These are phyloP conservation scores for Tuber brumale DNA, from an alignment of 495 filamentous ascomycete species.

Conservation along the genomic window DNA sequence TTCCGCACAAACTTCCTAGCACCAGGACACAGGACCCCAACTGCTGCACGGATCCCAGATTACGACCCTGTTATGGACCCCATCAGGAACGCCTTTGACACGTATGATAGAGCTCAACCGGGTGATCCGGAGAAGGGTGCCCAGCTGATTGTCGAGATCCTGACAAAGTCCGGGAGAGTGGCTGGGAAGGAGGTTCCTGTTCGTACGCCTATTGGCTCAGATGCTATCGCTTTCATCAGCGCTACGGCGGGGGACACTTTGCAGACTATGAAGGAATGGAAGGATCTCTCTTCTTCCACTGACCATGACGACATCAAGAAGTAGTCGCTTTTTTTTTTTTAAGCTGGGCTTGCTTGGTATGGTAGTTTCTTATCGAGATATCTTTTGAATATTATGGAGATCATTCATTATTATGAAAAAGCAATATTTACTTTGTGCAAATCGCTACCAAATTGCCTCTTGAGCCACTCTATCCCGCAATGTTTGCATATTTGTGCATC, in stretches of 20 bases:
- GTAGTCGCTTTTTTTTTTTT: neutral
- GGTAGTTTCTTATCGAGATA: neutral
- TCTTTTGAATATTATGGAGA: neutral
- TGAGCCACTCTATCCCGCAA: neutral
- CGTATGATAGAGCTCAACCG: constrained; percentile 41
- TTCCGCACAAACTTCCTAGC: constrained; percentile 40
- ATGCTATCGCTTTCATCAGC: constrained; percentile 44
- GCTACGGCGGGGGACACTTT: constrained; percentile 42
- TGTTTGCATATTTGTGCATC: neutral
- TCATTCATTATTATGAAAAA: neutral
- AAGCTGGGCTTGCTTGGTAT: neutral
- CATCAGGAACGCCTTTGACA: constrained; percentile 23
- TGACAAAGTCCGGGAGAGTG: constrained; percentile 45
- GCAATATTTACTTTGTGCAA: neutral
- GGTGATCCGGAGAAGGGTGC: constrained; percentile 51
- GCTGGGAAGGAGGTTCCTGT: constrained; percentile 45
- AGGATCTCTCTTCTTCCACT: constrained; percentile 43
- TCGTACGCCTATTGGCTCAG: constrained; percentile 48
- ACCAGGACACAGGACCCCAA: constrained; percentile 32
- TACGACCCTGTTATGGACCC: constrained; percentile 34
- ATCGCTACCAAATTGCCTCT: neutral
- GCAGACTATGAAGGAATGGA: constrained; percentile 45
- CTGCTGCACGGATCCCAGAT: constrained; percentile 38
- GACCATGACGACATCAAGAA: constrained; percentile 42
- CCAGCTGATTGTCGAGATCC: constrained; percentile 48